Evolutionary conservation across 2,329 filamentous ascomycete genomes (phyloP).

Genomic region (Cercospora sp.): DNA sequence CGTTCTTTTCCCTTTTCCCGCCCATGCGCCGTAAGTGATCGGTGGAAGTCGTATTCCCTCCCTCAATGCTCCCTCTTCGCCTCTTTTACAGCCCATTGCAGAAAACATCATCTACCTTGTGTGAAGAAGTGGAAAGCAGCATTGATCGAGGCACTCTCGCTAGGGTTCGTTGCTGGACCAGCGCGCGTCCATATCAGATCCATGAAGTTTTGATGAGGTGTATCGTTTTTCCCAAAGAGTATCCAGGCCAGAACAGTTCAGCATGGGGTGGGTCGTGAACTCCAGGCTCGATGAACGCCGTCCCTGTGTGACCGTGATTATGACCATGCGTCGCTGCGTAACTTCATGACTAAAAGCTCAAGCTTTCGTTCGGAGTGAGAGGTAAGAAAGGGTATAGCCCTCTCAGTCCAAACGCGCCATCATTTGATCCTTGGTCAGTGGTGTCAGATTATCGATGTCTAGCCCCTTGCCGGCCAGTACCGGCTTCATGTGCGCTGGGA

Average conservation of each 20-base stretch:
- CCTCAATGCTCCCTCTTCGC: background rate
- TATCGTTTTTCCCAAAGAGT: conserved; percentile 18
- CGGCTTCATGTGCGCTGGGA: conserved; percentile 78
- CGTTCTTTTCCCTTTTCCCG: background rate
- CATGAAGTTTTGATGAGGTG: conserved; percentile 11
- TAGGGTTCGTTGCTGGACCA: conserved; percentile 16
- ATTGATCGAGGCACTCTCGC: conserved; percentile 15
- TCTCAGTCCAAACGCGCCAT: conserved; percentile 88
- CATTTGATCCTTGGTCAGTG: conserved; percentile 92
- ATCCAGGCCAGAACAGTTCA: conserved; percentile 22
- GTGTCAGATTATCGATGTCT: conserved; percentile 91
- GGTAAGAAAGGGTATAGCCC: conserved; percentile 12
- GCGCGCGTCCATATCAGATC: conserved; percentile 17
- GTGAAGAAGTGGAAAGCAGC: conserved; percentile 14
- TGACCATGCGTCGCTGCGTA: conserved; percentile 39
- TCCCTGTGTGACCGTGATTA: conserved; percentile 24
- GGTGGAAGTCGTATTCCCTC: background rate
- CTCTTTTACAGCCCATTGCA: conserved; percentile 13
- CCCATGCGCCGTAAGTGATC: conserved; percentile 6
- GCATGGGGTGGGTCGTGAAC: conserved; percentile 28
- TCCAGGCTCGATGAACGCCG: conserved; percentile 35
- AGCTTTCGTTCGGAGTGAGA: conserved; percentile 22
- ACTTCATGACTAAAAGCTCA: conserved; percentile 43
- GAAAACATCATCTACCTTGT: conserved; percentile 25
- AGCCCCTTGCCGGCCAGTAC: conserved; percentile 72